Evolutionary conservation across 2,329 filamentous ascomycete genomes (phyloP).

Genomic region (Phaeophleospora eucalypticola): DNA sequence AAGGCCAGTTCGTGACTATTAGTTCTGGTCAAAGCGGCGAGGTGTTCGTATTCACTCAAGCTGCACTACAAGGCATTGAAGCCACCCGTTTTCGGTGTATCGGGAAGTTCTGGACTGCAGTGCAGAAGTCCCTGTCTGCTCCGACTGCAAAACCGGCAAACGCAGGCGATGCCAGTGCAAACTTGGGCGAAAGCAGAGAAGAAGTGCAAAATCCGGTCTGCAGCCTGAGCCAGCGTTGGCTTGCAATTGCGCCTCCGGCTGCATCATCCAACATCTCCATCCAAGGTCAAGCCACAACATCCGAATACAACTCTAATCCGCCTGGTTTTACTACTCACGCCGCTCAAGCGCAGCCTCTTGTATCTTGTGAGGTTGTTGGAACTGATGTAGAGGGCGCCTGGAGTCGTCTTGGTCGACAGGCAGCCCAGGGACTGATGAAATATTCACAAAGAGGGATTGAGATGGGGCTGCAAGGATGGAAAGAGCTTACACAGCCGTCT

Average conservation of each 20-base stretch:
- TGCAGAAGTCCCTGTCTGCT: conserved; percentile 39
- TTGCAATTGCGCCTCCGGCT: conserved; percentile 71
- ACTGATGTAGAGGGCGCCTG: conserved; percentile 57
- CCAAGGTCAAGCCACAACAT: conserved; percentile 59
- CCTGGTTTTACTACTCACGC: conserved; percentile 56
- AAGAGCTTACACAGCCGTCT: conserved; percentile 67
- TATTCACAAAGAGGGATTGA: conserved; percentile 56
- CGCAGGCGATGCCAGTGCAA: conserved; percentile 29
- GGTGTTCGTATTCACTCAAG: conserved; percentile 64
- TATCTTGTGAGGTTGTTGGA: conserved; percentile 67
- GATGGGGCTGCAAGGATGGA: conserved; percentile 72
- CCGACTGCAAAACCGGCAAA: conserved; percentile 7
- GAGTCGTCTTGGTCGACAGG: conserved; percentile 54
- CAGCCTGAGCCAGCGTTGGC: conserved; percentile 67
- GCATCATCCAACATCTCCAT: conserved; percentile 67
- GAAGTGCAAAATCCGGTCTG: conserved; percentile 55
- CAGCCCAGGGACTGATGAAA: conserved; percentile 75
- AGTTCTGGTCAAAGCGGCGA: conserved; percentile 82
- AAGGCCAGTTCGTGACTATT: conserved; percentile 66
- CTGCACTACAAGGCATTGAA: conserved; percentile 26
- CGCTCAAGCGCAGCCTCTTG: conserved; percentile 64
- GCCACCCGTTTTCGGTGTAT: conserved; percentile 58
- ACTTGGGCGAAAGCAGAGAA: conserved; percentile 10
- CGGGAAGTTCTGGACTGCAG: conserved; percentile 86
- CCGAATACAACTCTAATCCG: conserved; percentile 49